These are phyloP conservation scores for Aspergillus quadrilineatus DNA, from an alignment of 2,329 filamentous ascomycete species.

Conservation along the genomic window DNA sequence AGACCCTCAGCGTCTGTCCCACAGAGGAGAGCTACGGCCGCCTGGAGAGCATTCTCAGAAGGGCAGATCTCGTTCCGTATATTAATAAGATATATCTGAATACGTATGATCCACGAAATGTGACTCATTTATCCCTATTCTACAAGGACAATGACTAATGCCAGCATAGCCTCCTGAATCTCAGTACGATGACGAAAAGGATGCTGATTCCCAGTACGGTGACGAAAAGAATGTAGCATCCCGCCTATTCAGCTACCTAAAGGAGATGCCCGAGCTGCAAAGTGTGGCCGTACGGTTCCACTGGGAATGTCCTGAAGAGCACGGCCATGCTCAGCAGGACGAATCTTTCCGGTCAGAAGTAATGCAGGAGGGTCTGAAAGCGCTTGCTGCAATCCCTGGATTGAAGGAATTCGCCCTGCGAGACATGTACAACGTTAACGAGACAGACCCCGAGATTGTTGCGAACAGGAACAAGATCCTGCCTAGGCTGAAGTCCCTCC, in stretches of 20 bases:
- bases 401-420: conserved; percentile 3
- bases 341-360: not conserved
- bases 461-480: conserved; percentile 1
- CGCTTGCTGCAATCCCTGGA: not conserved
- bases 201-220: not conserved
- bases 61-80: not conserved
- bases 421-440: conserved; percentile 11
- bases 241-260: not conserved
- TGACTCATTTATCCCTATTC: not conserved
- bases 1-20: not conserved
- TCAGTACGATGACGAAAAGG: not conserved
- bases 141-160: not conserved
- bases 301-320: not conserved
- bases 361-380: not conserved
- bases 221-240: not conserved
- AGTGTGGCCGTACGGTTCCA: conserved; percentile 8
- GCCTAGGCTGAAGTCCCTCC: not conserved
- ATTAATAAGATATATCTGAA: conserved; percentile 8
- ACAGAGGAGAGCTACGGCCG: not conserved
- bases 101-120: not conserved
- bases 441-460: not conserved
- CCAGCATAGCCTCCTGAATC: not conserved
- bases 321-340: not conserved
- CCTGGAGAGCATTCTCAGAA: not conserved
- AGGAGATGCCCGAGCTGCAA: conserved; percentile 6